Evolutionary conservation across 1,139 yeast genomes (phyloP).

Genomic region (Geotrichum bryndzae): DNA sequence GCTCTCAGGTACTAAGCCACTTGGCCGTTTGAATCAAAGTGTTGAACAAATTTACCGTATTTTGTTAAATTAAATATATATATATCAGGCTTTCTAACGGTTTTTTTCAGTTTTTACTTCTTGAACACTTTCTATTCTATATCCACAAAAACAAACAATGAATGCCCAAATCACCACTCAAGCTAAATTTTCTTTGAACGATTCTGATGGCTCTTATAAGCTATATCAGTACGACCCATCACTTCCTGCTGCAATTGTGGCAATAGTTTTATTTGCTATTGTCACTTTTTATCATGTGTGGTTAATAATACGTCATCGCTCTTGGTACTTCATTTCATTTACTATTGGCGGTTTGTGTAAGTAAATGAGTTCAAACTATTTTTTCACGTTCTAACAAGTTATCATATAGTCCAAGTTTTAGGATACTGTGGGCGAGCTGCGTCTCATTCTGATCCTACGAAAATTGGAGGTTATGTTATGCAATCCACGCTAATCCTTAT

Average conservation of each 20-base stretch:
- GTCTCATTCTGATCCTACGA: background rate
- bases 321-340: background rate
- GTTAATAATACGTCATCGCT: background rate
- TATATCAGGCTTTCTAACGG: too few relatives aligned
- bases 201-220: background rate
- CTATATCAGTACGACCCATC: background rate
- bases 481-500: constrained; percentile 39
- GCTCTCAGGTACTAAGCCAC: too few relatives aligned
- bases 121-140: too few relatives aligned
- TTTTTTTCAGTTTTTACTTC: too few relatives aligned
- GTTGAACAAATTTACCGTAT: too few relatives aligned
- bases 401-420: background rate
- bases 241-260: background rate
- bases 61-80: too few relatives aligned
- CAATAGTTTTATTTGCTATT: too few relatives aligned
- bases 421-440: background rate
- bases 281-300: background rate
- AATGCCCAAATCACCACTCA: background rate
- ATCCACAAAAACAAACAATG: too few relatives aligned
- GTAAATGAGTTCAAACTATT: too few relatives aligned
- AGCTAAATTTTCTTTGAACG: background rate
- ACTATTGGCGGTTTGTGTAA: background rate
- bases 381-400: background rate
- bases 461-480: constrained; percentile 28
- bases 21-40: too few relatives aligned